phyloP scores from a whole-genome alignment of 148 eudicot genomes.

The Camellia lanceoleosa region DNA sequence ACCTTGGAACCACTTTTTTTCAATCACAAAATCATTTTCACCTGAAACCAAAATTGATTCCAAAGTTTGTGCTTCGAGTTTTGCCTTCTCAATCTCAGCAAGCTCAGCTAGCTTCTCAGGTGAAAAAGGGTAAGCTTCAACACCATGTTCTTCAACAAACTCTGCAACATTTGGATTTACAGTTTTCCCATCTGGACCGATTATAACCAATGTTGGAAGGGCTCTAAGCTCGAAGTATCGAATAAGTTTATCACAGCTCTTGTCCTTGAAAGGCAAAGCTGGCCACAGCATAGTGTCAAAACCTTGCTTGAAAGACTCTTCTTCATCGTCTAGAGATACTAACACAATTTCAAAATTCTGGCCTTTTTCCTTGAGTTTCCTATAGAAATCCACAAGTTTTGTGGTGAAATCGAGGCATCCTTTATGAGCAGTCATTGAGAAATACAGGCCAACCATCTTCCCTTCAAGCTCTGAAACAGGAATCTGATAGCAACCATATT shows the following conservation, averaged over 20 bases:
- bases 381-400: conserved; percentile 44
- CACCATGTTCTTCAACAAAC: conserved; percentile 58
- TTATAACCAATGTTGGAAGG: conserved; percentile 60
- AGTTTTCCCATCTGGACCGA: conserved; percentile 80
- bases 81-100: conserved; percentile 55
- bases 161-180: conserved; percentile 58
- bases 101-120: conserved; percentile 69
- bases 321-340: conserved; percentile 65
- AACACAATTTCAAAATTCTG: conserved; percentile 64
- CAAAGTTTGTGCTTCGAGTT: conserved; percentile 58
- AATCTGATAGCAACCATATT: conserved; percentile 31
- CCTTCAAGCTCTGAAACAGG: conserved; percentile 75
- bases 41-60: conserved; percentile 73
- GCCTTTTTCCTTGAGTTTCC: conserved; percentile 48
- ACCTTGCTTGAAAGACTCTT: conserved; percentile 43
- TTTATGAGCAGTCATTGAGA: conserved; percentile 36
- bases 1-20: conserved; percentile 63
- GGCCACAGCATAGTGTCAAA: conserved; percentile 52
- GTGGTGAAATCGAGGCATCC: conserved; percentile 44
- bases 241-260: conserved; percentile 47
- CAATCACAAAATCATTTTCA: conserved; percentile 54
- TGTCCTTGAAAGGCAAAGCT: conserved; percentile 71
- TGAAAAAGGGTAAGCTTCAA: conserved; percentile 68
- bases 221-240: conserved; percentile 58
- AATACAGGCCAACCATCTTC: conserved; percentile 65